phyloP scores from a whole-genome alignment of 2,329 filamentous ascomycete genomes.

The Malbranchea zuffiana region DNA sequence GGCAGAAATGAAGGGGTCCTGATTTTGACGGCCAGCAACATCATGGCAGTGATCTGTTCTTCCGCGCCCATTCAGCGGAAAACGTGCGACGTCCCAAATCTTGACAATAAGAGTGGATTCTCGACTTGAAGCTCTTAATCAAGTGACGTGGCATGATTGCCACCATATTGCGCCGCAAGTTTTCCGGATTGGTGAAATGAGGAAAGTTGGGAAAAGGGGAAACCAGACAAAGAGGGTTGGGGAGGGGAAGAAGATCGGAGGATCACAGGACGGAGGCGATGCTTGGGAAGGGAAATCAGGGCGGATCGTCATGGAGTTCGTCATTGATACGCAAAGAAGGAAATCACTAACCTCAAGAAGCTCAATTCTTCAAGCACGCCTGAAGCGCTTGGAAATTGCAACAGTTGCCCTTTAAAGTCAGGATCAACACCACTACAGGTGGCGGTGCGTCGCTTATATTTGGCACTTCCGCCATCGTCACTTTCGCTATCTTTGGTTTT shows the following conservation, averaged over 20 bases:
- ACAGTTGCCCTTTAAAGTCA: conserved; percentile 49
- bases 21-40: too few relatives aligned
- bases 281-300: not conserved
- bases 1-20: too few relatives aligned
- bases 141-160: not conserved
- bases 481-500: conserved; percentile 43
- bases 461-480: conserved; percentile 37
- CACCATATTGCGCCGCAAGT: not conserved
- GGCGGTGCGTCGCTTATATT: conserved; percentile 51
- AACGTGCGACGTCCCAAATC: too few relatives aligned
- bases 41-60: too few relatives aligned
- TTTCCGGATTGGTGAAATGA: conserved; percentile 5
- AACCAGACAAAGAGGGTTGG: not conserved
- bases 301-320: too few relatives aligned
- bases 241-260: not conserved
- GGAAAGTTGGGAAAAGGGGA: conserved; percentile 10
- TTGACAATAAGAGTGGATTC: too few relatives aligned
- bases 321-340: too few relatives aligned
- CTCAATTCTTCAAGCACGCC: conserved; percentile 58
- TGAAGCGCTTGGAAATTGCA: conserved; percentile 47
- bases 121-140: too few relatives aligned
- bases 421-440: conserved; percentile 50
- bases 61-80: too few relatives aligned
- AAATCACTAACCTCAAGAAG: conserved; percentile 61
- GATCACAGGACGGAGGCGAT: not conserved